Conservation (phyloP, 441 rosid genomes). For the Syzygium syzygioides region DNA sequence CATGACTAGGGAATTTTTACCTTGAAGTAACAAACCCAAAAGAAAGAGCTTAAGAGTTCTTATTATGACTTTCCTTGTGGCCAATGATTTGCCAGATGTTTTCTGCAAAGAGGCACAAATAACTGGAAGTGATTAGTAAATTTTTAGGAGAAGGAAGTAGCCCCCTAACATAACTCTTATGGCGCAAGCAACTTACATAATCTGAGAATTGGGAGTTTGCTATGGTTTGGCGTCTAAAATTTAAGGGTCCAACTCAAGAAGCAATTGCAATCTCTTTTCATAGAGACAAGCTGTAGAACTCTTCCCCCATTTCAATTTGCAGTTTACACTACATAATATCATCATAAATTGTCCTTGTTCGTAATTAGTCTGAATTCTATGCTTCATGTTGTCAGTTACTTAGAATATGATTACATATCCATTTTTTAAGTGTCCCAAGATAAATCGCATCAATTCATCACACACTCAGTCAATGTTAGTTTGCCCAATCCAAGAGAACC, state of each 20-base stretch:
- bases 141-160: background rate
- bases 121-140: background rate
- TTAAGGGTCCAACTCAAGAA: background rate
- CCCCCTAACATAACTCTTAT: background rate
- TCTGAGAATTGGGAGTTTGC: background rate
- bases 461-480: background rate
- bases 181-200: background rate
- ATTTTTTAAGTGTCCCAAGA: background rate
- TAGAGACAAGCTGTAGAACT: background rate
- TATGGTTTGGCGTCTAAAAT: background rate
- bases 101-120: constrained; percentile 22
- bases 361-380: background rate
- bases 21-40: constrained; percentile 53
- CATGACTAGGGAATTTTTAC: constrained; percentile 9
- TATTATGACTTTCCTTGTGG: constrained; percentile 37
- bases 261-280: background rate
- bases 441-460: background rate
- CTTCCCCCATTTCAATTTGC: background rate
- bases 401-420: background rate
- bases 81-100: constrained; percentile 34
- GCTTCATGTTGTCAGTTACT: background rate
- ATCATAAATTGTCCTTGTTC: background rate
- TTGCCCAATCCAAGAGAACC: background rate
- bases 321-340: background rate
- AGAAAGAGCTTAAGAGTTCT: constrained; percentile 42